Evolutionary conservation across 1,139 yeast species (phyloP).

Genomic region (Diutina rugosa): DNA sequence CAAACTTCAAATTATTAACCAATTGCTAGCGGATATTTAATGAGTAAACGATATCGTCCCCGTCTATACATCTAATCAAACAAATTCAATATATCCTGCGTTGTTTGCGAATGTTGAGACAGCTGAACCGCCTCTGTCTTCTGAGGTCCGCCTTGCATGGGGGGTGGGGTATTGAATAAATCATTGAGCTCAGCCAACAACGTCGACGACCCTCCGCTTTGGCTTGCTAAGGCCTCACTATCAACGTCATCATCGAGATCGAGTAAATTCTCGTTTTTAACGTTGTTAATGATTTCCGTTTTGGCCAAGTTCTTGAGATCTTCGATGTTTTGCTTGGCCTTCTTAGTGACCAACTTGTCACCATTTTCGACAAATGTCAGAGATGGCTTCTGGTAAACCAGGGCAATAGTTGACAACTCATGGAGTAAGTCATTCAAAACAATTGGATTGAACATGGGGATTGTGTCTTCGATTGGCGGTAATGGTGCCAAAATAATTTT

Average conservation of each 20-base stretch:
- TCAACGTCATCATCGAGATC: conserved; percentile 57
- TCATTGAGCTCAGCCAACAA: conserved; percentile 60
- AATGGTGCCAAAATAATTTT: conserved; percentile 46
- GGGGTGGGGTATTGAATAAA: conserved; percentile 34
- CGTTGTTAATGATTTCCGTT: conserved; percentile 55
- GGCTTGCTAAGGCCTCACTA: conserved; percentile 12
- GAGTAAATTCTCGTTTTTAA: conserved; percentile 69
- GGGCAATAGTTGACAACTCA: conserved; percentile 79
- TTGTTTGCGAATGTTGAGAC: neutral
- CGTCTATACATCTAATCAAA: conserved; percentile 12
- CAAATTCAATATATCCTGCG: conserved; percentile 29
- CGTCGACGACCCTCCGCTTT: conserved; percentile 8
- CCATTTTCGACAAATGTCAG: conserved; percentile 43
- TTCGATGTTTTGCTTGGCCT: conserved; percentile 33
- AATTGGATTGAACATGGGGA: conserved; percentile 57
- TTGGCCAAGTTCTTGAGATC: conserved; percentile 72
- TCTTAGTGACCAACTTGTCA: conserved; percentile 15
- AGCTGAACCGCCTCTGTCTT: neutral
- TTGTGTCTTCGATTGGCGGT: conserved; percentile 62
- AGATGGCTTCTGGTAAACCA: conserved; percentile 83
- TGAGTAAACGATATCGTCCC: neutral
- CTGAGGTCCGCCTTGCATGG: conserved; percentile 6
- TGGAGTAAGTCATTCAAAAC: conserved; percentile 53
- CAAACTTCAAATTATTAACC: neutral
- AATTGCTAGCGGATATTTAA: neutral